phyloP scores from a whole-genome alignment of 2,329 filamentous ascomycete species.

The Parastagonospora nodorum region DNA sequence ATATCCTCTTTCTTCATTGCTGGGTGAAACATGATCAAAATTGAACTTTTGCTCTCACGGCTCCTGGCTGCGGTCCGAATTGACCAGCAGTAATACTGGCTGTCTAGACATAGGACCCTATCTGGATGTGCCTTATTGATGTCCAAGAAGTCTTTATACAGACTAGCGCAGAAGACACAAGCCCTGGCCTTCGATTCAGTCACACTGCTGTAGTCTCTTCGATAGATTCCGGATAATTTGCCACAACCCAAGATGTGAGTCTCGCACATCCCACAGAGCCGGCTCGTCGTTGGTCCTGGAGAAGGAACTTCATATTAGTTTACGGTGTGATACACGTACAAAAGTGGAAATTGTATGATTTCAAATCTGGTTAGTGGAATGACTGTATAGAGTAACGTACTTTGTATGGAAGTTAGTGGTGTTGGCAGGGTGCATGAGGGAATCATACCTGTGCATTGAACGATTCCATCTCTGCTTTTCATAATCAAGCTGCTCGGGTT shows the following conservation, averaged over 20 bases:
- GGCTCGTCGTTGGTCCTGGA: not conserved
- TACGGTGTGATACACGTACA: too few relatives aligned
- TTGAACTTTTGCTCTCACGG: conserved; percentile 8
- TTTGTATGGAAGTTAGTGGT: too few relatives aligned
- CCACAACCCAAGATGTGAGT: not conserved
- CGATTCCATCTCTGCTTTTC: too few relatives aligned
- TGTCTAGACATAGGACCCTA: not conserved
- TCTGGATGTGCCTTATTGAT: not conserved
- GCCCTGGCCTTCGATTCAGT: not conserved
- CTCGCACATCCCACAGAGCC: not conserved
- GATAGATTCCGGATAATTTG: not conserved
- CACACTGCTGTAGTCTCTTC: not conserved
- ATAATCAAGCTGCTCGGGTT: too few relatives aligned
- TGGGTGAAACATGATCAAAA: conserved; percentile 16
- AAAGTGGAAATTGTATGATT: too few relatives aligned
- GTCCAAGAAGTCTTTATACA: conserved; percentile 6
- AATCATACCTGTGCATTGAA: too few relatives aligned
- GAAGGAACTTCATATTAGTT: too few relatives aligned
- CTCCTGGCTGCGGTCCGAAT: conserved; percentile 13
- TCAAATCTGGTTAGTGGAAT: too few relatives aligned
- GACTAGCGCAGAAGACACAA: conserved; percentile 11
- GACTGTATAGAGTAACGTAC: too few relatives aligned
- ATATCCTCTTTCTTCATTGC: too few relatives aligned
- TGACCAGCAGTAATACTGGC: conserved; percentile 16
- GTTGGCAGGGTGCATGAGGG: too few relatives aligned